Evolutionary conservation across 2,329 filamentous ascomycete species (phyloP).

Genomic region (Cordyceps cicadae): DNA sequence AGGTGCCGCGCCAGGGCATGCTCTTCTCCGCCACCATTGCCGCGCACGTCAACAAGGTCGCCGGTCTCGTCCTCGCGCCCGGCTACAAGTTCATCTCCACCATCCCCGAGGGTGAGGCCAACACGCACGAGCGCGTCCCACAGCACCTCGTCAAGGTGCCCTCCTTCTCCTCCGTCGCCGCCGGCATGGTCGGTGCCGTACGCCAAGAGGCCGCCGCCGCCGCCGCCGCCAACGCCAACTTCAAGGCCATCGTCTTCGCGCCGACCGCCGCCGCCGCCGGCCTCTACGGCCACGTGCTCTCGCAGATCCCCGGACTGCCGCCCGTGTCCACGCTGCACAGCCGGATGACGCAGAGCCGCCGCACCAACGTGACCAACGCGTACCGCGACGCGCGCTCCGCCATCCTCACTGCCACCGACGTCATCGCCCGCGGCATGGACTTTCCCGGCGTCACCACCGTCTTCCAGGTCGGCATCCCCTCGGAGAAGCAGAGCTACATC

Average conservation of each 20-base stretch:
- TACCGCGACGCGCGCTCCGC: slow-evolving; percentile 44
- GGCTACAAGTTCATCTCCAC: slow-evolving; percentile 77
- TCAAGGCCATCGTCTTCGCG: slow-evolving; percentile 82
- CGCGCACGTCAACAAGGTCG: slow-evolving; percentile 68
- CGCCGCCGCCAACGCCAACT: slow-evolving; percentile 36
- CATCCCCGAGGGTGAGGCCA: slow-evolving; percentile 63
- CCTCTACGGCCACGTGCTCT: slow-evolving; percentile 41
- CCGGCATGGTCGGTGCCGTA: slow-evolving; percentile 50
- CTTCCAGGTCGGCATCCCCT: slow-evolving; percentile 53
- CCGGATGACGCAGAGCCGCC: slow-evolving; percentile 41
- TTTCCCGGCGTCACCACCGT: slow-evolving; percentile 62
- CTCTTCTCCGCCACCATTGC: slow-evolving; percentile 82
- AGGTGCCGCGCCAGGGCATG: slow-evolving; percentile 60
- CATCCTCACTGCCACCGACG: slow-evolving; percentile 61
- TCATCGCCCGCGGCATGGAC: slow-evolving; percentile 65
- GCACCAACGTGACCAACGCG: slow-evolving; percentile 52
- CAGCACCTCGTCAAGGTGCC: slow-evolving; percentile 63
- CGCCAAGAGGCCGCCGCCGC: slow-evolving; percentile 33
- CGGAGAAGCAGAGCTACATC: slow-evolving; percentile 55
- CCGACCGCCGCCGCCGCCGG: slow-evolving; percentile 49
- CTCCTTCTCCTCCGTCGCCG: slow-evolving; percentile 59
- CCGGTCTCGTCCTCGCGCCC: slow-evolving; percentile 57
- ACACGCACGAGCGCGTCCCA: slow-evolving; percentile 67
- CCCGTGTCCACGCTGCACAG: slow-evolving; percentile 40
- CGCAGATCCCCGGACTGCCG: slow-evolving; percentile 31